Evolutionary conservation across 257 asterid genomes (phyloP), one percentile per base, ranked within the genome.

Genomic region (Solanum rostratum): DNA sequence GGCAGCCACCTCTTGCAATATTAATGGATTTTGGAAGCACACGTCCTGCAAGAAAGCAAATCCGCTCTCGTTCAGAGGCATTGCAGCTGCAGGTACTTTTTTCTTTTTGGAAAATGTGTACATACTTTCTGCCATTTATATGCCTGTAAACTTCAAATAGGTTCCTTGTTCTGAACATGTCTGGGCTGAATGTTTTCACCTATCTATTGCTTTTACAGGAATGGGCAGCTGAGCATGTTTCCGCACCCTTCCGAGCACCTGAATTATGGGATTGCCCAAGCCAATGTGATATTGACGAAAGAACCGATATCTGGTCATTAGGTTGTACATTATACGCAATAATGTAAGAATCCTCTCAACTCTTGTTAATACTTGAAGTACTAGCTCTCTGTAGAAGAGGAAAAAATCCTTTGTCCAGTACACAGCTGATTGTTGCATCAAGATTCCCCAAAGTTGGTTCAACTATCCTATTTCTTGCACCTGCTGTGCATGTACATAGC

Each of bases 181-280:
- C 43, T 27, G 82, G 14, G 62, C 82, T 76, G 27, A 76, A 49
- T 76, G 81, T 46, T 66, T 33, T 66, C 76, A 3, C 22, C 74
- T 29, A 30, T 66, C 76, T 73, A 57, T 84, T 60, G 80, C 85
- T 49, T 81, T 57, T 53, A 33, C 81, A 97, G 99, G 99, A 95
- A 90, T 97, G 99, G 99, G 97, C 99, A 83, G 85, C 99, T 70
- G 98, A 97, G 88, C 99, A 95, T 87, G 96, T 97, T 86, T 95
- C 99, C 53, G 98, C 98, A 70, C 99, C 99, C 71, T 95, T 82
- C 88, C 93, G 98, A 83, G 97, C 99, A 84, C 99, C 99, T 82
- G 99, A 97, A 87, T 83, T 97, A 80, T 93, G 98, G 98, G 98
- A 95, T 90, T 95, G 99, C 90, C 98, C 99, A 79, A 97, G 99